Evolutionary conservation across 257 asterid species (phyloP).

Genomic region (Primulina eburnea): DNA sequence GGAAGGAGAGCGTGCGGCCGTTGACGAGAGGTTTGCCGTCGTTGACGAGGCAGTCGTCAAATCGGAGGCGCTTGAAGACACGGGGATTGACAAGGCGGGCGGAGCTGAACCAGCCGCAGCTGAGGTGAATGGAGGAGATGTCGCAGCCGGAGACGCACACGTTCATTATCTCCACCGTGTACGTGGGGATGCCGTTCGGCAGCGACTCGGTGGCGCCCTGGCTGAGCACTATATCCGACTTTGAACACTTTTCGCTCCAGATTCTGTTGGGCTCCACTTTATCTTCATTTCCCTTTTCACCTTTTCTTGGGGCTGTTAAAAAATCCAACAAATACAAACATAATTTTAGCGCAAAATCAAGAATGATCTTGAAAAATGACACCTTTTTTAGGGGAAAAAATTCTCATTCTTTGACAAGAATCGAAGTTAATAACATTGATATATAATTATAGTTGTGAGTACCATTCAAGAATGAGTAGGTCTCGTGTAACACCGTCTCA

Average conservation of each 20-base stretch:
- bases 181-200: slow-evolving; percentile 85
- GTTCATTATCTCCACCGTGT: slow-evolving; percentile 84
- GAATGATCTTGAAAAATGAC: neutral
- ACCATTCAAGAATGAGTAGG: neutral
- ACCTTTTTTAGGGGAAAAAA: neutral
- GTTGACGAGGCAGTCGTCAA: slow-evolving; percentile 73
- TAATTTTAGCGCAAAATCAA: neutral
- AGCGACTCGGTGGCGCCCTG: slow-evolving; percentile 76
- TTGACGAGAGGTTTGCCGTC: slow-evolving; percentile 62
- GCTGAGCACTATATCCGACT: slow-evolving; percentile 62
- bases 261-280: slow-evolving; percentile 64
- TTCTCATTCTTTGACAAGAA: neutral
- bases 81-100: slow-evolving; percentile 75
- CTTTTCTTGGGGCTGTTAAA: slow-evolving; percentile 11
- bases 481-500: too few relatives aligned
- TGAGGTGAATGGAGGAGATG: slow-evolving; percentile 62
- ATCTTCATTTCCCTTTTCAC: neutral
- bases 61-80: slow-evolving; percentile 64
- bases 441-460: neutral
- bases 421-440: neutral
- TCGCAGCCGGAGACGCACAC: slow-evolving; percentile 58
- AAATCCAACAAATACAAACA: neutral
- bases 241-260: slow-evolving; percentile 76
- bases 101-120: slow-evolving; percentile 95
- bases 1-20: slow-evolving; percentile 67